phyloP scores from a whole-genome alignment of 768 basidiomycete species.

The Trametopsis cervina region DNA sequence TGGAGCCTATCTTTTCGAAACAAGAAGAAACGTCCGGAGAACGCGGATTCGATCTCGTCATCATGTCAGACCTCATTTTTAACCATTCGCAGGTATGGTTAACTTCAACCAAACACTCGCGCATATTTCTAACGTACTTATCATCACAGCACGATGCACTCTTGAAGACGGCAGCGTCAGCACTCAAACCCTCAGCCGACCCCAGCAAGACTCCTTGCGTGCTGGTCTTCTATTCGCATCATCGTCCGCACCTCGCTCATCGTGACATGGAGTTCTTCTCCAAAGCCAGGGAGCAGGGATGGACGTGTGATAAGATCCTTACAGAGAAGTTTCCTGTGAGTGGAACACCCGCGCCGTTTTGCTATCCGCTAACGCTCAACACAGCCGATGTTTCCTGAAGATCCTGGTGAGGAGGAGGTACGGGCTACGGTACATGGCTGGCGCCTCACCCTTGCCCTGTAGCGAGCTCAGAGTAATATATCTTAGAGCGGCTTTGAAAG shows the following conservation, averaged over 20 bases:
- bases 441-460: constrained; percentile 50
- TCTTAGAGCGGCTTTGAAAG: no score
- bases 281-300: constrained; percentile 54
- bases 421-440: constrained; percentile 85
- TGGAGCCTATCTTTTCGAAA: constrained; percentile 32
- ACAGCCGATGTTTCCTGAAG: constrained; percentile 88
- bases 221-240: constrained; percentile 86
- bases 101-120: no score
- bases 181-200: constrained; percentile 14
- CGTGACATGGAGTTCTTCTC: constrained; percentile 80
- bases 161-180: constrained; percentile 61
- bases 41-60: constrained; percentile 64
- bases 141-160: constrained; percentile 68
- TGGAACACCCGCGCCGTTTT: constrained; percentile 1
- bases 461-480: no score
- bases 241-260: constrained; percentile 76
- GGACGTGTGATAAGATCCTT: constrained; percentile 67
- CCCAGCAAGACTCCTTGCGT: constrained; percentile 31
- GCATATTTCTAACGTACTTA: not conserved
- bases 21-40: constrained; percentile 12
- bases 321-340: constrained; percentile 57
- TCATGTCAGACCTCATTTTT: constrained; percentile 91
- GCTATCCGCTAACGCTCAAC: not conserved
- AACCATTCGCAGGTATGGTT: constrained; percentile 88
- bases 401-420: constrained; percentile 70